Percentiles rank a stretch among this genome's conserved stretches.
These are phyloP conservation scores for Tolypocladium tropicale DNA, from an alignment of 2,329 filamentous ascomycete genomes.

Conservation along the genomic window DNA sequence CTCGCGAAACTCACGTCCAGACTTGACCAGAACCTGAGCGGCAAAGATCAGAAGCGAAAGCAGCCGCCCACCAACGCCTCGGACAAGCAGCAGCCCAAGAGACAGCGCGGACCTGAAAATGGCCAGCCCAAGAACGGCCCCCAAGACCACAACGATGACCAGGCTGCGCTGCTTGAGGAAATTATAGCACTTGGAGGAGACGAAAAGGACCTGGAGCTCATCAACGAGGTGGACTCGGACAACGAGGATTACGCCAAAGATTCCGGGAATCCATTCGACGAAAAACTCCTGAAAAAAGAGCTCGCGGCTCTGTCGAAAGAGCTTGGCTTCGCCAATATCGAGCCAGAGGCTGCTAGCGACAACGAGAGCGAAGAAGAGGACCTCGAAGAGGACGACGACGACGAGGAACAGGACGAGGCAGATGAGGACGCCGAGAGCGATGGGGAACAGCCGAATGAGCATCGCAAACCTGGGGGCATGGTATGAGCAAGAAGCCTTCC, in stretches of 20 bases:
- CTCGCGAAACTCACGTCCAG: conserved; percentile 44
- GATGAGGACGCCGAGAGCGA: conserved; percentile 13
- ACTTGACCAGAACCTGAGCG: conserved; percentile 42
- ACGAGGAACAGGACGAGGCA: conserved; percentile 17
- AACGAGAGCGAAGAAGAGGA: conserved; percentile 22
- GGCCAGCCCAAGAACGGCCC: conserved; percentile 11
- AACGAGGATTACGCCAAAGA: conserved; percentile 23
- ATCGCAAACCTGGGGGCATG: conserved; percentile 21
- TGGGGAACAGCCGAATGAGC: conserved; percentile 14
- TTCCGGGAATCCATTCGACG: conserved; percentile 23
- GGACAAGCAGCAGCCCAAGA: conserved; percentile 23
- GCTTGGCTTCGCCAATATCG: conserved; percentile 24
- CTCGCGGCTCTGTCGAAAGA: conserved; percentile 28
- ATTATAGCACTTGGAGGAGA: conserved; percentile 56
- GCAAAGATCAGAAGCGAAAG: conserved; percentile 34
- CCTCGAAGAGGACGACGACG: conserved; percentile 17
- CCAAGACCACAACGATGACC: conserved; percentile 12
- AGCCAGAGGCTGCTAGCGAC: conserved; percentile 24
- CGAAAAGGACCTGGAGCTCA: conserved; percentile 52
- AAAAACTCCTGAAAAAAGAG: conserved; percentile 28
- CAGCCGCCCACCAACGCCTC: conserved; percentile 24
- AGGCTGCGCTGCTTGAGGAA: conserved; percentile 45
- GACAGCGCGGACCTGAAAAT: conserved; percentile 22
- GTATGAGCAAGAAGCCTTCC: conserved; percentile 17
- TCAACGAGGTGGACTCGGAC: conserved; percentile 39